Evolutionary conservation across 805 yeast species (phyloP).

Genomic region (Zygosaccharomyces rouxii): DNA sequence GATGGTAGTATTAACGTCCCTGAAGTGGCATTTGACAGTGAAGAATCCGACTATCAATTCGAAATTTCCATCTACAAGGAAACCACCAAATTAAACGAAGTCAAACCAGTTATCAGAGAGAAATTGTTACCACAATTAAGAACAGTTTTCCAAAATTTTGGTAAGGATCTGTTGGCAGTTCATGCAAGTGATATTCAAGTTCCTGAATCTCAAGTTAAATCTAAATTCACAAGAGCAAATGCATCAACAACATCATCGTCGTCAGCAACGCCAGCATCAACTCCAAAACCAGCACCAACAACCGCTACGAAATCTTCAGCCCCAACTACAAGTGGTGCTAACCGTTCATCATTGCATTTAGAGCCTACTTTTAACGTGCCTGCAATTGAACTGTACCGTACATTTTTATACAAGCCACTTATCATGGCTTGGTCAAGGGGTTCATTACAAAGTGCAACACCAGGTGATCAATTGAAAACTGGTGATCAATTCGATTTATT

Average conservation of each 20-base stretch:
- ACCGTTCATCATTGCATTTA: constrained; percentile 73
- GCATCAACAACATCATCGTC: constrained; percentile 33
- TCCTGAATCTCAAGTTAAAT: constrained; percentile 58
- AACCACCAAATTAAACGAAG: constrained; percentile 47
- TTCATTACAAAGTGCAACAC: constrained; percentile 38
- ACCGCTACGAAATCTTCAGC: constrained; percentile 13
- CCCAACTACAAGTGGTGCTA: constrained; percentile 33
- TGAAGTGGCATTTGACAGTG: constrained; percentile 91
- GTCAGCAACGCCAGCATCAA: constrained; percentile 4
- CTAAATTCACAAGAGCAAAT: constrained; percentile 50
- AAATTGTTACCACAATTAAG: constrained; percentile 69
- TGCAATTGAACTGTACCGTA: constrained; percentile 76
- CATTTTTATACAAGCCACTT: constrained; percentile 70
- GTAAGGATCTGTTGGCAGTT: constrained; percentile 64
- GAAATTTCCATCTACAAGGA: constrained; percentile 60
- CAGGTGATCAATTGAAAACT: constrained; percentile 47
- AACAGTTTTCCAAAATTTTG: constrained; percentile 56
- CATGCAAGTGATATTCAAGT: constrained; percentile 89
- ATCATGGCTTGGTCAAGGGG: constrained; percentile 69
- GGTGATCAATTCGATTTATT: constrained; percentile 68
- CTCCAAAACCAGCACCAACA: constrained; percentile 9
- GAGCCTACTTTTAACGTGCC: constrained; percentile 81
- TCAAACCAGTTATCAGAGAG: constrained; percentile 49
- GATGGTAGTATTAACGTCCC: constrained; percentile 80
- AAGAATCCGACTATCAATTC: constrained; percentile 79